Evolutionary conservation across 2,329 filamentous ascomycete genomes (phyloP), one percentile per base, ranked within the genome.

Genomic region (Aspergillus candidus): DNA sequence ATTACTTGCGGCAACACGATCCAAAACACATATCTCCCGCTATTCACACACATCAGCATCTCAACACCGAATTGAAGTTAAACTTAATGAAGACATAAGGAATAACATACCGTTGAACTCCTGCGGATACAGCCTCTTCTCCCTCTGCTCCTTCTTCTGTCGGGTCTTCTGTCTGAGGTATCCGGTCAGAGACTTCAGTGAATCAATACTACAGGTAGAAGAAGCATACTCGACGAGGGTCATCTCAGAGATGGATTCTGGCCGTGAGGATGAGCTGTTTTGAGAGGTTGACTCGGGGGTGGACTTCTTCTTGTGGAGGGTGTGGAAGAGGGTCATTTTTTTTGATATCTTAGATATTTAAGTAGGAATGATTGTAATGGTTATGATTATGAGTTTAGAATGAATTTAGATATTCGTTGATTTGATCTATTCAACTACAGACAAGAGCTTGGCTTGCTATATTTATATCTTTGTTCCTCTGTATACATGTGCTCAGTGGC

Each of bases 1-100:
- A 32, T 48, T 12, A 47, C 14, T 48, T 45, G 10, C 48, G 48
- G 15, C 45, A 50, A 33, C 48, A 50, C 3, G 48, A 45, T 2
- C 48, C 45, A 14, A 50, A 50, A 29, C 48, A 50, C 33, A 48
- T 13, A 40, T 50, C 44, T 8, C 38, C 44, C 6, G 44, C 44
- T 49, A 17, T 18, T 15, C 10, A 4, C 11, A 29, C 12, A n/a
- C 6, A 11, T 43, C 15, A 47, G 38, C 13, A 32, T 29, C 18
- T 14, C 17, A 22, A 27, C 22, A 8, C 7, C n/a, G n/a, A n/a
- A n/a, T 6, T 10, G 6, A 27, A n/a, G n/a, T 15, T 15, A n/a
- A 22, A 3, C 4, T 11, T 13, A 18, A 15, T 14, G 30, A 27
- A 14, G n/a, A 30, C 11, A 31, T 8, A 13, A 8, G 18, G 29